Conservation (phyloP, 768 basidiomycete genomes). For the Chalciporus sphaerocephalus region DNA sequence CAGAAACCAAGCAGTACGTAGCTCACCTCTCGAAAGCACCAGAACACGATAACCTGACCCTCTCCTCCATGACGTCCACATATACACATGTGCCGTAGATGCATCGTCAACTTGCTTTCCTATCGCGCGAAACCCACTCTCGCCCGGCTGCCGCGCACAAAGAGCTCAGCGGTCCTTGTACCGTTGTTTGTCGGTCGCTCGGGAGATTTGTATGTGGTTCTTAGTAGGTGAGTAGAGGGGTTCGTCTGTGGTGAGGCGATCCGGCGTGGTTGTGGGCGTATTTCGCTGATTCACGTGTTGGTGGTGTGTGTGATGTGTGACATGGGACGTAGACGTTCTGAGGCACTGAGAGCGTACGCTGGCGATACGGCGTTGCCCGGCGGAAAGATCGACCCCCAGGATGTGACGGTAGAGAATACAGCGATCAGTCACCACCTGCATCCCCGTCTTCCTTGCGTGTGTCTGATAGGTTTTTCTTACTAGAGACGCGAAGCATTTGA, state of each 20-base stretch:
- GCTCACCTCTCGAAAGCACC: neutral
- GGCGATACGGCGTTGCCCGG: slow-evolving; percentile 89
- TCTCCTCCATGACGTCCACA: too few species aligned
- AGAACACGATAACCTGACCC: too few species aligned
- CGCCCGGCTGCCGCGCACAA: slow-evolving; percentile 49
- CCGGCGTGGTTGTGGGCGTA: neutral
- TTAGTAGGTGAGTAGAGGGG: slow-evolving; percentile 64
- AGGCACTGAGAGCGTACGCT: slow-evolving; percentile 69
- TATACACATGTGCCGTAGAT: slow-evolving; percentile 10
- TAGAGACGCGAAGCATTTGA: slow-evolving; percentile 88
- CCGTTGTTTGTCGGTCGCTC: slow-evolving; percentile 80
- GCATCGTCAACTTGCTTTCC: slow-evolving; percentile 23
- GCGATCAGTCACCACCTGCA: slow-evolving; percentile 45
- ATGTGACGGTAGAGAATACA: slow-evolving; percentile 69
- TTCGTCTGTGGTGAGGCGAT: neutral
- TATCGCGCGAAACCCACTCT: slow-evolving; percentile 25
- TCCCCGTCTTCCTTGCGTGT: neutral
- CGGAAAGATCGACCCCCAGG: slow-evolving; percentile 70
- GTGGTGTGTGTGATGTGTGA: neutral
- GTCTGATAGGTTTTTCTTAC: neutral
- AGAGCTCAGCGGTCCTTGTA: slow-evolving; percentile 73
- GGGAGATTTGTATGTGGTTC: slow-evolving; percentile 80
- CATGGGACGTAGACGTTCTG: slow-evolving; percentile 53
- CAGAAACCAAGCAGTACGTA: neutral
- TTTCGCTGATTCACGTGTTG: neutral